Evolutionary conservation across 768 basidiomycete genomes (phyloP), one percentile per base, ranked within the genome.

Genomic region (Tylopilus plumbeoviolaceoides): DNA sequence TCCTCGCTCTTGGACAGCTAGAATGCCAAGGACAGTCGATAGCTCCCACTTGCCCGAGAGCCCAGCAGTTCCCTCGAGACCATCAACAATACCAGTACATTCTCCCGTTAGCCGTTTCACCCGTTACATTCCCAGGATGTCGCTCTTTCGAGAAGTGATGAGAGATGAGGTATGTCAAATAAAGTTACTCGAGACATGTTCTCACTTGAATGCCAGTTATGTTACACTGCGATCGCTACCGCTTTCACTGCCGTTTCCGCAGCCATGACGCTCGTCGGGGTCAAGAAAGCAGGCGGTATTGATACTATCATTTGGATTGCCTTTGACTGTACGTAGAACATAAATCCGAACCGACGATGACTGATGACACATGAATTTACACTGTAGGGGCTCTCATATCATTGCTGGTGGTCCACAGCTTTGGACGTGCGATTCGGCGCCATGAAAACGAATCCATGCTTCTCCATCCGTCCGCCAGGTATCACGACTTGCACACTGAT

Each of bases 201-300:
- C 41, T 52, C 17, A 41, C 46, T 30, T 21, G 18, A 20, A 44
- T 50, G 21, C 15, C 12, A 84, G 82, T 60, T 84, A 11, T 71
- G 75, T 36, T 83, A 83, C 57, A 81, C 80, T 2, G 75, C 78
- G 1, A 73, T 79, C 51, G 78, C 82, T 51, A 77, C 79, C 17
- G 72, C 71, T 3, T 73, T 73, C 12, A 79, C 74, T 41, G 70
- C 79, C 20, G 68, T 78, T 17, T 75, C 78, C 14, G 77, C 76
- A 11, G 66, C 81, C 20, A 66, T 82, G 46, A 73, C 75, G 38
- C 67, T 80, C 30, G 72, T 82, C 33, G 81, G 82, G 1, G 72
- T 80, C 49, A 77, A 74, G 54, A 69, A 75, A 50, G 67, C 74
- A 39, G 73, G 75, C 39, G 68, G 73, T 2, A 68, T 82, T 30